Evolutionary conservation across 148 eudicot genomes (phyloP), one percentile per base, ranked within the genome.

Genomic region (Camellia sinensis): DNA sequence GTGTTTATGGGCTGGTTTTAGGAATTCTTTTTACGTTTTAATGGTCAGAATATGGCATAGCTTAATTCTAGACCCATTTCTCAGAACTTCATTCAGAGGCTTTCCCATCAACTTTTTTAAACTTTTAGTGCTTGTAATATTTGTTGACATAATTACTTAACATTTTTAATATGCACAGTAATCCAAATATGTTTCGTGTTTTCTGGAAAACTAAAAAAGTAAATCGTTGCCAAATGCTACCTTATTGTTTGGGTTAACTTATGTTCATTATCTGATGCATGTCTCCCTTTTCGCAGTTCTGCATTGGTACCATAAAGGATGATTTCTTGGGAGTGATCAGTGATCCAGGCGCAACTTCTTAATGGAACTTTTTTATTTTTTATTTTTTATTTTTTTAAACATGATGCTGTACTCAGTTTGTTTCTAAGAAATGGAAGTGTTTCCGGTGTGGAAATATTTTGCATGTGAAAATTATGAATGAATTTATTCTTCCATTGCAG

Each of bases 301-400:
- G 97, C 86, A 91, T 94, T 76, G 98, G 98, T 63, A 94, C 97
- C 70, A 94, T 94, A 17, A 94, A 92, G 78, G 97, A 92, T 45
- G 98, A 92, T 76, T 92, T 92, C 82, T 80, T 94, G 87, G 98
- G 98, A 9, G 97, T 92, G 72, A 90, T 91, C 45, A 92, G 94
- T 82, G 94, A 91, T 77, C 95, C 92, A 8, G 90, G 89, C 9
- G 79, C 90, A 52, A 77, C 87, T 80, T 75, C 87, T 0, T 92
- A 81, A 80, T 43, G 56, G 18, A 54, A 75, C 43, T 70, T 71
- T 19, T 5, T 29, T 29, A 29, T 29, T 21, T 60, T 5, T 29
- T 29, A 29, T 29, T 21, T 60, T 4, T 15, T 57, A 57, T 60
- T 54, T 2, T 6, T 8, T 54, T 6, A 10, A 54, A 3, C 57